Evolutionary conservation across 192 early-diverging fungal genomes (phyloP).

Genomic region (Podochytrium sp.): DNA sequence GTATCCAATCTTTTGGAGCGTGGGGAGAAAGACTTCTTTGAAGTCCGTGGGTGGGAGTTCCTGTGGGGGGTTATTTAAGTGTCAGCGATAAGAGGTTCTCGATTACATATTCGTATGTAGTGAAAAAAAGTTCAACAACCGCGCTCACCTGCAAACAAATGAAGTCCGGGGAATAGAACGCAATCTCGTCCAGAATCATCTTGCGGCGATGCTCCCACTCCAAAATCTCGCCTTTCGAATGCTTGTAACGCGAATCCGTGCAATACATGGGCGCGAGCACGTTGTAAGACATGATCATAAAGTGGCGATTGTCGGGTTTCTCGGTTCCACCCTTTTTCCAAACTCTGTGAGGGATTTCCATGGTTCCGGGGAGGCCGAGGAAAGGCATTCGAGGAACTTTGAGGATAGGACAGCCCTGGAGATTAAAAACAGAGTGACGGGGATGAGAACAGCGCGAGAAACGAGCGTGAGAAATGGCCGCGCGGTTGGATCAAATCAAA

Average conservation of each 20-base stretch:
- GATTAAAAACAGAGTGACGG: too few relatives aligned
- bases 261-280: slow-evolving; percentile 50
- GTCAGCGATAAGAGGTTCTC: neutral
- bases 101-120: neutral
- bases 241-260: slow-evolving; percentile 38
- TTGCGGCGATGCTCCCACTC: slow-evolving; percentile 44
- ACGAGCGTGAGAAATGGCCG: too few relatives aligned
- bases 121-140: slow-evolving; percentile 7
- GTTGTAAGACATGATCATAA: slow-evolving; percentile 54
- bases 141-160: slow-evolving; percentile 48
- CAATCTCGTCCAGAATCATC: slow-evolving; percentile 48
- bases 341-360: slow-evolving; percentile 42
- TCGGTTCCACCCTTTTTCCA: slow-evolving; percentile 43
- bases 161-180: slow-evolving; percentile 45
- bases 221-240: slow-evolving; percentile 21
- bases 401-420: slow-evolving; percentile 33
- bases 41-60: slow-evolving; percentile 50
- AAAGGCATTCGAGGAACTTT: slow-evolving; percentile 30
- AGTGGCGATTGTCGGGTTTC: slow-evolving; percentile 38
- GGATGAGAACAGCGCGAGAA: neutral
- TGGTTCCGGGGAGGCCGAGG: slow-evolving; percentile 29
- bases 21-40: slow-evolving; percentile 45
- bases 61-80: too few relatives aligned
- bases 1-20: slow-evolving; percentile 48
- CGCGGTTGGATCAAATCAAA: too few relatives aligned